Conservation (phyloP, 1,139 yeast species). For the Debaryomyces fabryi region DNA sequence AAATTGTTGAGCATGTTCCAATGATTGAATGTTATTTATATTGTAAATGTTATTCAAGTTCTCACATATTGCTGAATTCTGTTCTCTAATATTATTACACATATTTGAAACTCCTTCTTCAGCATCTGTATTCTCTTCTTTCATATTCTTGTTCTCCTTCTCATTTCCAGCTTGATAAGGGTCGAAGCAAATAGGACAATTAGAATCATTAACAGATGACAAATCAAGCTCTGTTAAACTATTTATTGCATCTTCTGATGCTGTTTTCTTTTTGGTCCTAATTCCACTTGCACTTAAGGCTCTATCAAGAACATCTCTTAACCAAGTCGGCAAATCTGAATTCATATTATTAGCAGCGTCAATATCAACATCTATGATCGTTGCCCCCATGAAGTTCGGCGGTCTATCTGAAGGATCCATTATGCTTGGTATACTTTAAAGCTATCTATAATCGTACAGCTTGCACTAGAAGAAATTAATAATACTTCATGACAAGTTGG, state of each 20-base stretch:
- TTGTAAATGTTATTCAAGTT: slow-evolving; percentile 8
- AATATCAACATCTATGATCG: slow-evolving; percentile 48
- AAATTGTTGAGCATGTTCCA: slow-evolving; percentile 19
- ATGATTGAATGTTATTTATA: slow-evolving; percentile 5
- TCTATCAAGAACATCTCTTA: slow-evolving; percentile 41
- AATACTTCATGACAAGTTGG: background rate
- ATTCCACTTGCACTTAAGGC: slow-evolving; percentile 37
- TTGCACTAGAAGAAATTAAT: background rate
- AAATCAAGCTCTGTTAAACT: slow-evolving; percentile 33
- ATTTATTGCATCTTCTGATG: slow-evolving; percentile 46
- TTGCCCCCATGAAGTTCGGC: slow-evolving; percentile 20
- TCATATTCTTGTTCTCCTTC: slow-evolving; percentile 3
- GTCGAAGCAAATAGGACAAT: slow-evolving; percentile 53
- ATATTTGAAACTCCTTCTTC: background rate
- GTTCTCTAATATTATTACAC: slow-evolving; percentile 7
- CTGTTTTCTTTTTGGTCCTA: slow-evolving; percentile 29
- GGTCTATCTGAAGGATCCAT: slow-evolving; percentile 22
- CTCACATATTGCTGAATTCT: slow-evolving; percentile 3
- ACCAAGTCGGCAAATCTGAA: slow-evolving; percentile 47
- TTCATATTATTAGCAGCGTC: slow-evolving; percentile 50
- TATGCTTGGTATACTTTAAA: background rate
- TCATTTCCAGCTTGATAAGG: slow-evolving; percentile 23
- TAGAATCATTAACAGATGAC: slow-evolving; percentile 22
- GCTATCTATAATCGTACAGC: background rate
- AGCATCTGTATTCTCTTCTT: background rate